phyloP scores from a whole-genome alignment of 371 early-diverging fungal genomes.

The Circinella umbellata region DNA sequence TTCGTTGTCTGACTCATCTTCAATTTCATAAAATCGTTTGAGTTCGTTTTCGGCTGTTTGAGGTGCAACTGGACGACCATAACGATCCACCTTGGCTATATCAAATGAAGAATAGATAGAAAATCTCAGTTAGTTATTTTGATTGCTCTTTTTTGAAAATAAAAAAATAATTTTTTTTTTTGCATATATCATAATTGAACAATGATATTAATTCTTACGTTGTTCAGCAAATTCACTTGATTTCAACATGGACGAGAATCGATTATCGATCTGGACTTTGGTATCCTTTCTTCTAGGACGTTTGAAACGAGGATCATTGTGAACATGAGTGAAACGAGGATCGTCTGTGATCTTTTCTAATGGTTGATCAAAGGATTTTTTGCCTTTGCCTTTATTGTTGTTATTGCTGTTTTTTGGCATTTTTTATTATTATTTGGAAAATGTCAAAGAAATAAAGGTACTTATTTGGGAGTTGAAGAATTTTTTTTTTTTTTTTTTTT shows the following conservation, averaged over 20 bases:
- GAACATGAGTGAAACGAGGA: constrained; percentile 83
- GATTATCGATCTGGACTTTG: constrained; percentile 90
- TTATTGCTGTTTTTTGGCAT: neutral
- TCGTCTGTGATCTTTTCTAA: constrained; percentile 63
- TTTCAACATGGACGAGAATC: constrained; percentile 84
- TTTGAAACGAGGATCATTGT: constrained; percentile 88
- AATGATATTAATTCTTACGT: constrained; percentile 44
- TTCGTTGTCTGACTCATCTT: constrained; percentile 40
- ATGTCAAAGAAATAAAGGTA: neutral
- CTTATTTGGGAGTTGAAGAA: neutral
- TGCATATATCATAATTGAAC: too few species aligned
- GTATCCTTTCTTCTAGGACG: constrained; percentile 78
- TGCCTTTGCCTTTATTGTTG: constrained; percentile 6
- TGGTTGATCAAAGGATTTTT: constrained; percentile 35
- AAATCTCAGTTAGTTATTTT: too few species aligned
- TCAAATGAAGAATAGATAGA: too few species aligned
- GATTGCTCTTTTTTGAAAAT: neutral
- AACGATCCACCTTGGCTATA: constrained; percentile 85
- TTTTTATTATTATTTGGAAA: neutral
- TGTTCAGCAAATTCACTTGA: constrained; percentile 76
- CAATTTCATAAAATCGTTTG: constrained; percentile 64
- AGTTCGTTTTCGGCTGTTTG: constrained; percentile 58
- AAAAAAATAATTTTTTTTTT: neutral
- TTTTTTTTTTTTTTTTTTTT: too few species aligned
- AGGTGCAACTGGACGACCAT: constrained; percentile 74